A percentile compares a stretch with the other conserved stretches of the same genome.
These are phyloP conservation scores for Groenewaldozyma auringiensis DNA, from an alignment of 1,139 yeast genomes.

Conservation along the genomic window DNA sequence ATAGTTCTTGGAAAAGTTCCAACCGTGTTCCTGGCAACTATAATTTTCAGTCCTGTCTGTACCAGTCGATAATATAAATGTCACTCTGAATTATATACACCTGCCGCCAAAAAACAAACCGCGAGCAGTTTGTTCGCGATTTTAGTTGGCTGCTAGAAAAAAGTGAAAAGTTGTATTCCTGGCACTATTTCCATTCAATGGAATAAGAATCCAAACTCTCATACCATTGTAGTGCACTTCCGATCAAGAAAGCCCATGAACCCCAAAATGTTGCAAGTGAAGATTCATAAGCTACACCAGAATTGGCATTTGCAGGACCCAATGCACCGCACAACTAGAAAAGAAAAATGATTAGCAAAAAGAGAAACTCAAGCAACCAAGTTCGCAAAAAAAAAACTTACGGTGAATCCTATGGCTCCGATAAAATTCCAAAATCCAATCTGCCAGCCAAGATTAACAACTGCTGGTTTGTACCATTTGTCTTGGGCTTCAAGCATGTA, in stretches of 20 bases:
- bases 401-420: constrained; percentile 14
- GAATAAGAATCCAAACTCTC: constrained; percentile 13
- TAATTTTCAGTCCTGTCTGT: too few relatives aligned
- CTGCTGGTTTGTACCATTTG: constrained; percentile 13
- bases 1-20: too few relatives aligned
- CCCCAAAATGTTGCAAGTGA: constrained; percentile 16
- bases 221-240: constrained; percentile 13
- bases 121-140: too few relatives aligned
- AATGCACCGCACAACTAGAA: constrained; percentile 14
- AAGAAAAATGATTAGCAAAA: neutral
- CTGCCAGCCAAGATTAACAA: constrained; percentile 13
- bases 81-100: too few relatives aligned
- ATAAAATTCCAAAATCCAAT: constrained; percentile 14
- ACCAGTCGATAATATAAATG: too few relatives aligned
- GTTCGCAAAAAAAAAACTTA: neutral
- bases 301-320: constrained; percentile 12
- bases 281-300: constrained; percentile 12
- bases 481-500: constrained; percentile 13
- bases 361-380: neutral
- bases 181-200: constrained; percentile 3
- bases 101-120: too few relatives aligned
- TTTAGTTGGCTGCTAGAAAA: too few relatives aligned
- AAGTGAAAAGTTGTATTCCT: too few relatives aligned
- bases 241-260: constrained; percentile 15
- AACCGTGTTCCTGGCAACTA: too few relatives aligned